Conservation (phyloP, 805 yeast species). For the Cyberlindnera sargentensis region DNA sequence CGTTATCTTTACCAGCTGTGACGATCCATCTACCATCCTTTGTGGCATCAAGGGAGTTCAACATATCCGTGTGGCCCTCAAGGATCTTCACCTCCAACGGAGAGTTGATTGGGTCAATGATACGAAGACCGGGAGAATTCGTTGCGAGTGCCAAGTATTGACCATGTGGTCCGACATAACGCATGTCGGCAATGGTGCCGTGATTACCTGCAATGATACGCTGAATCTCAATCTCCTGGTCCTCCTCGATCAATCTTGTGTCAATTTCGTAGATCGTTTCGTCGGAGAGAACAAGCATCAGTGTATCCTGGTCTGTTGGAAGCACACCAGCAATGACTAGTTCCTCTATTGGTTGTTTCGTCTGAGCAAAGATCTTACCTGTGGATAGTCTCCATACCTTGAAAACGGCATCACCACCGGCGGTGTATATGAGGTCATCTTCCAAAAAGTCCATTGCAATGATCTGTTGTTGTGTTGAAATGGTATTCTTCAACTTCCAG, state of each 20-base stretch:
- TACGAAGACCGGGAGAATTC: slow-evolving; percentile 81
- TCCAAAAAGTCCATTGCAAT: slow-evolving; percentile 68
- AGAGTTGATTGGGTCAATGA: slow-evolving; percentile 52
- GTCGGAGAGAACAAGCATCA: slow-evolving; percentile 66
- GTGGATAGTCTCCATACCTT: slow-evolving; percentile 53
- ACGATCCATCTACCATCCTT: slow-evolving; percentile 84
- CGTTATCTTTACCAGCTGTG: slow-evolving; percentile 85
- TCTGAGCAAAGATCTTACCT: slow-evolving; percentile 45
- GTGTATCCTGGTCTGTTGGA: slow-evolving; percentile 27
- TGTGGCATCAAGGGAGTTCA: slow-evolving; percentile 73
- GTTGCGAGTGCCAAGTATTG: slow-evolving; percentile 77
- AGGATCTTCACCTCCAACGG: slow-evolving; percentile 57
- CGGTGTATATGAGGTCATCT: slow-evolving; percentile 66
- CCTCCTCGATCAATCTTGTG: slow-evolving; percentile 23
- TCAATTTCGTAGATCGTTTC: slow-evolving; percentile 64
- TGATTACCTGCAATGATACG: slow-evolving; percentile 83
- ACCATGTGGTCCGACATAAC: slow-evolving; percentile 58
- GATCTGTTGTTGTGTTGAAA: slow-evolving; percentile 67
- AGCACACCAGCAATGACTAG: slow-evolving; percentile 58
- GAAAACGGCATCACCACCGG: slow-evolving; percentile 71
- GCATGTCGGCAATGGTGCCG: slow-evolving; percentile 89
- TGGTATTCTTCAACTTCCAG: slow-evolving; percentile 52
- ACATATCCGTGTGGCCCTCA: slow-evolving; percentile 81
- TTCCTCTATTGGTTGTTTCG: slow-evolving; percentile 60
- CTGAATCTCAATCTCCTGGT: slow-evolving; percentile 33